Evolutionary conservation across 768 basidiomycete species (phyloP).

Genomic region (Collybia sp.): DNA sequence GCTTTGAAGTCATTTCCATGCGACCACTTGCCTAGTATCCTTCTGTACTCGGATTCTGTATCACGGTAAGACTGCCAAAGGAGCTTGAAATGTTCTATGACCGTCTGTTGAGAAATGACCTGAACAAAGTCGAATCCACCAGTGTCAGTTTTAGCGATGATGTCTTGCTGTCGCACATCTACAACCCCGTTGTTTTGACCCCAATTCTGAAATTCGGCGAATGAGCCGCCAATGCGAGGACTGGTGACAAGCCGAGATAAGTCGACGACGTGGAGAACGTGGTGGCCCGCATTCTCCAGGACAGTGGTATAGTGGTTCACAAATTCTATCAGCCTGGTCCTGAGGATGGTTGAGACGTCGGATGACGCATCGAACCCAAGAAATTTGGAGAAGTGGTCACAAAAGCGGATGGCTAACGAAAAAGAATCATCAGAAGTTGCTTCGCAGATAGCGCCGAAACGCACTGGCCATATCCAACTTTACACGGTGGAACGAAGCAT

Average conservation of each 20-base stretch:
- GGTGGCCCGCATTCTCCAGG: neutral
- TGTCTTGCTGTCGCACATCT: neutral
- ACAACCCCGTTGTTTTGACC: neutral
- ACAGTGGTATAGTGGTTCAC: constrained; percentile 4
- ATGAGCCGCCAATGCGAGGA: too few species aligned
- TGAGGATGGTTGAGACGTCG: neutral
- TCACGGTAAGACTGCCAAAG: constrained; percentile 3
- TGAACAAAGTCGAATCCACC: constrained; percentile 5
- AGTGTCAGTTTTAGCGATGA: constrained; percentile 1
- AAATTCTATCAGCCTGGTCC: constrained; percentile 3
- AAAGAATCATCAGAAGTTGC: constrained; percentile 5
- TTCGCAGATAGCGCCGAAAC: too few species aligned
- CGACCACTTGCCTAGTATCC: constrained; percentile 5
- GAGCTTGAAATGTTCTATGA: constrained; percentile 4
- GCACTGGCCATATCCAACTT: constrained; percentile 5
- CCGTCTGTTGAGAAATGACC: constrained; percentile 2
- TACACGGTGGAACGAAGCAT: constrained; percentile 2
- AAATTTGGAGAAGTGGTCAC: constrained; percentile 6
- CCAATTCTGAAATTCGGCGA: neutral
- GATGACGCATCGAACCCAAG: neutral
- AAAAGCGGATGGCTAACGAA: constrained; percentile 7
- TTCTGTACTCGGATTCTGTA: neutral
- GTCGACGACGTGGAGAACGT: neutral
- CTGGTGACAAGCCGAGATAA: neutral
- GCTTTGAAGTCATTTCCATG: constrained; percentile 8